phyloP scores from a whole-genome alignment of 2,329 filamentous ascomycete species.

The Paecilomyces sp. region DNA sequence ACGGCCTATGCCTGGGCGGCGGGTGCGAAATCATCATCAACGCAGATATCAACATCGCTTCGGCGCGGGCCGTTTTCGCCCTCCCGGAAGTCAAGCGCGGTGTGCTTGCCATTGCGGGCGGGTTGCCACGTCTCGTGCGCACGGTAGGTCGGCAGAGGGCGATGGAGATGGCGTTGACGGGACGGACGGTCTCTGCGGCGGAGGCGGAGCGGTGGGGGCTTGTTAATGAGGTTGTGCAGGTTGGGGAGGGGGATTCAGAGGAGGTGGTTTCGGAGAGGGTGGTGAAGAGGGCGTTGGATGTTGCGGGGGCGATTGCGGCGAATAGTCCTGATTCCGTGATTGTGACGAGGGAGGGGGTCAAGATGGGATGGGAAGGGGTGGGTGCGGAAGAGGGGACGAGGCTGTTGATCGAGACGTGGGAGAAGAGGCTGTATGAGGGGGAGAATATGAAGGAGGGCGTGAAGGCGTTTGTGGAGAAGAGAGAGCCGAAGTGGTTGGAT shows the following conservation, averaged over 20 bases:
- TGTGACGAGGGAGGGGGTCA: conserved; percentile 63
- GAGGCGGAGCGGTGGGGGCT: conserved; percentile 62
- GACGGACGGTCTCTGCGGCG: conserved; percentile 50
- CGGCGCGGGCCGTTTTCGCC: conserved; percentile 51
- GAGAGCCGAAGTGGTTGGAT: conserved; percentile 56
- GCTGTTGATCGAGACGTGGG: conserved; percentile 52
- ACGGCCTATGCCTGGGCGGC: conserved; percentile 67
- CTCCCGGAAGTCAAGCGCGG: conserved; percentile 66
- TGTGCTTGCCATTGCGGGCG: conserved; percentile 64
- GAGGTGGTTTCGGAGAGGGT: conserved; percentile 6
- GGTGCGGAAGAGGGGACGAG: conserved; percentile 58
- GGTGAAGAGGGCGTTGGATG: conserved; percentile 44
- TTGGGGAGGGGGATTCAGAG: not conserved
- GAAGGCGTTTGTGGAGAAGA: conserved; percentile 68
- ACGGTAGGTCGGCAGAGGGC: conserved; percentile 63
- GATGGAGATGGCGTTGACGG: conserved; percentile 64
- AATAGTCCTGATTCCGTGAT: conserved; percentile 72
- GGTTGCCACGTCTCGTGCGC: conserved; percentile 59
- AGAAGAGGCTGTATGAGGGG: conserved; percentile 52
- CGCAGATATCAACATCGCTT: conserved; percentile 62
- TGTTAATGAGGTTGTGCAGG: conserved; percentile 57
- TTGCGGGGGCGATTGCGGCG: conserved; percentile 55
- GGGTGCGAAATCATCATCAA: conserved; percentile 70
- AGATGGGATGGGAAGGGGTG: conserved; percentile 64
- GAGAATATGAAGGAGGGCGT: conserved; percentile 72